Evolutionary conservation across 1,284 basidiomycete genomes (phyloP).

Genomic region (Marasmius oreades): DNA sequence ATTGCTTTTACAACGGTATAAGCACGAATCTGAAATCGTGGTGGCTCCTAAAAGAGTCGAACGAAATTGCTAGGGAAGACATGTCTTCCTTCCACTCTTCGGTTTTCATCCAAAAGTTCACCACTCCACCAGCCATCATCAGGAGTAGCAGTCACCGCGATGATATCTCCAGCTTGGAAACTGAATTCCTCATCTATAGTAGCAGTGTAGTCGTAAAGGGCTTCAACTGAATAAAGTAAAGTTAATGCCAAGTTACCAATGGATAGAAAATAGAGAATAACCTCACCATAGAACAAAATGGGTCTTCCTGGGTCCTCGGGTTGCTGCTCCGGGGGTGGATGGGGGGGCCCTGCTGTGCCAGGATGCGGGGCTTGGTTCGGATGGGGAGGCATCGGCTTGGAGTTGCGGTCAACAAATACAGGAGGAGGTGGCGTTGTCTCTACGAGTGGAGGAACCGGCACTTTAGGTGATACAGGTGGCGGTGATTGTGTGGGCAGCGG

Average conservation of each 20-base stretch:
- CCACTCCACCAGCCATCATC: constrained; percentile 90
- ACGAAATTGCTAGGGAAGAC: constrained; percentile 86
- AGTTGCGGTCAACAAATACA: not conserved
- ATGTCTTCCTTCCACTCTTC: constrained; percentile 65
- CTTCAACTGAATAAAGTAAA: constrained; percentile 54
- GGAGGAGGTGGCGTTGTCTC: not conserved
- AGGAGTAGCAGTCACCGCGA: constrained; percentile 80
- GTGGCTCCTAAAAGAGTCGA: constrained; percentile 41
- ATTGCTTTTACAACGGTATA: too few relatives aligned
- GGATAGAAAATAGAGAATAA: not conserved
- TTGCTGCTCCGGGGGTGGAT: constrained; percentile 32
- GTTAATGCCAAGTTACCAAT: not conserved
- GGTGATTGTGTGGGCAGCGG: not conserved
- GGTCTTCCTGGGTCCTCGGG: constrained; percentile 47
- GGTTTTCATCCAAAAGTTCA: constrained; percentile 70
- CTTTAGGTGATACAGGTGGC: not conserved
- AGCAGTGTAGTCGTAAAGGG: constrained; percentile 80
- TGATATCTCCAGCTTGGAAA: constrained; percentile 81
- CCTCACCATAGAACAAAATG: constrained; percentile 66
- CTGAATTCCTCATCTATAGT: constrained; percentile 80
- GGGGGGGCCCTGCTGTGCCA: not conserved
- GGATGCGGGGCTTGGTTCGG: not conserved
- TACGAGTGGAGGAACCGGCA: not conserved
- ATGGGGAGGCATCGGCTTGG: constrained; percentile 8
- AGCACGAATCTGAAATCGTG: not conserved